These are phyloP conservation scores for Persicaria maculosa DNA, from an alignment of 148 eudicot species.

Conservation along the genomic window DNA sequence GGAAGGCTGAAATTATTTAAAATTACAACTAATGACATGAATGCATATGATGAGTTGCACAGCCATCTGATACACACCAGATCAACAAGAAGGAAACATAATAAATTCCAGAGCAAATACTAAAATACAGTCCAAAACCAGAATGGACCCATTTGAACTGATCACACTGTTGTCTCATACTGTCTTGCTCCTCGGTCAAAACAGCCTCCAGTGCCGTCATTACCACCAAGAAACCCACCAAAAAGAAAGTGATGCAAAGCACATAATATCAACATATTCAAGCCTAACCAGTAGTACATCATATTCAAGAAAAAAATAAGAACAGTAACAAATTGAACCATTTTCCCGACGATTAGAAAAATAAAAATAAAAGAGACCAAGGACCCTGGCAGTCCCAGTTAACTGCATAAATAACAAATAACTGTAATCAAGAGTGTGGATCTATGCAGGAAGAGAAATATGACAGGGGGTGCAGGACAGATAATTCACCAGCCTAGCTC, in stretches of 20 bases:
- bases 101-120: neutral
- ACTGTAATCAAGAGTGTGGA: neutral
- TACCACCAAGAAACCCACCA: neutral
- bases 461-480: neutral
- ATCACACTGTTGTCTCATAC: too few relatives aligned
- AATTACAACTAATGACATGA: neutral
- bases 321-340: too few relatives aligned
- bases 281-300: neutral
- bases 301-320: too few relatives aligned
- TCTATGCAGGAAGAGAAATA: neutral
- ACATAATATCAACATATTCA: neutral
- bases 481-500: slow-evolving; percentile 84
- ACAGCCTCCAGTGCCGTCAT: too few relatives aligned
- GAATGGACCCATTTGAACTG: too few relatives aligned
- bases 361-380: neutral
- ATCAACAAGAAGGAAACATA: neutral
- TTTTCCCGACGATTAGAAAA: too few relatives aligned
- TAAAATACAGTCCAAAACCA: too few relatives aligned
- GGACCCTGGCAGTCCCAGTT: neutral
- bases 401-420: neutral
- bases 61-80: neutral
- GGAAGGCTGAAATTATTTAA: neutral
- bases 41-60: neutral
- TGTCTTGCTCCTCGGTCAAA: too few relatives aligned
- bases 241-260: neutral